Percentiles rank a stretch among this genome's conserved stretches.
phyloP scores from a whole-genome alignment of 2,329 filamentous ascomycete species.

The Colletotrichum australisinense region DNA sequence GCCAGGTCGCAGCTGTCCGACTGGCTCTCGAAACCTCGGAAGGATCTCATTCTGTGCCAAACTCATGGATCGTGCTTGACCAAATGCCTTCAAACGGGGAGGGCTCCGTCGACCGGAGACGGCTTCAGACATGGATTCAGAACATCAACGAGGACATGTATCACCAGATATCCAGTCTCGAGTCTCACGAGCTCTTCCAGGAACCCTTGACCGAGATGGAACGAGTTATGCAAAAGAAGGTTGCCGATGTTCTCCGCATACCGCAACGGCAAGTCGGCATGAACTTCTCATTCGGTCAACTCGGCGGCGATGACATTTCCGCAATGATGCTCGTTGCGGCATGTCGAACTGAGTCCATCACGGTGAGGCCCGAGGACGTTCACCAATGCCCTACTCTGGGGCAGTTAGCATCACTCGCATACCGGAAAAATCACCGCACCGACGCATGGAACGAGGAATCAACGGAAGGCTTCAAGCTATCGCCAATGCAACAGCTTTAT shows the following conservation, averaged over 20 bases:
- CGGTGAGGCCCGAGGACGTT: slow-evolving; percentile 49
- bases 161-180: slow-evolving; percentile 57
- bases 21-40: slow-evolving; percentile 43
- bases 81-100: slow-evolving; percentile 55
- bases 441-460: slow-evolving; percentile 47
- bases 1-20: slow-evolving; percentile 53
- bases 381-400: slow-evolving; percentile 50
- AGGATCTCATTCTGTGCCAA: slow-evolving; percentile 49
- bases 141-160: slow-evolving; percentile 61
- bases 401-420: slow-evolving; percentile 51
- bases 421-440: slow-evolving; percentile 43
- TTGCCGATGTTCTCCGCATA: slow-evolving; percentile 51
- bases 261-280: slow-evolving; percentile 53
- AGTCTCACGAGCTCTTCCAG: slow-evolving; percentile 48
- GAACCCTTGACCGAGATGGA: slow-evolving; percentile 52
- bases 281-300: slow-evolving; percentile 53
- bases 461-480: slow-evolving; percentile 56
- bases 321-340: slow-evolving; percentile 52
- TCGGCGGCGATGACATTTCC: slow-evolving; percentile 53
- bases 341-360: slow-evolving; percentile 52
- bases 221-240: slow-evolving; percentile 50
- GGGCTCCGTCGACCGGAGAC: slow-evolving; percentile 54
- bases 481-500: slow-evolving; percentile 66
- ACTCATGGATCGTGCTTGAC: slow-evolving; percentile 60
- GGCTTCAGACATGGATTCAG: slow-evolving; percentile 64